Evolutionary conservation across 2,329 filamentous ascomycete species (phyloP).

Genomic region (Scedosporium dehoogii): DNA sequence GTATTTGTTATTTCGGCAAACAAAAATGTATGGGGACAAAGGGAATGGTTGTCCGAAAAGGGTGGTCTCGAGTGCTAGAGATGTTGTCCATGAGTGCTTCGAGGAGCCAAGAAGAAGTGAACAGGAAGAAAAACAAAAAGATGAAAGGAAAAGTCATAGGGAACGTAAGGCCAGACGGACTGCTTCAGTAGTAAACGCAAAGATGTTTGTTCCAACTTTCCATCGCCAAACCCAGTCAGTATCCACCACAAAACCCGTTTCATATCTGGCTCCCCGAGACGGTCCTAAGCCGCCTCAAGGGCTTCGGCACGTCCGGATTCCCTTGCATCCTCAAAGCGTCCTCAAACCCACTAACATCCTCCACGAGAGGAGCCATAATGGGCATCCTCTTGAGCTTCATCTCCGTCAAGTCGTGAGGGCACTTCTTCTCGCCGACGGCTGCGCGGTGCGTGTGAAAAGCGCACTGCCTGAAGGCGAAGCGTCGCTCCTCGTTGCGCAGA

Average conservation of each 20-base stretch:
- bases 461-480: constrained; percentile 51
- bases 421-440: constrained; percentile 41
- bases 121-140: constrained; percentile 1
- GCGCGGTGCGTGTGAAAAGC: constrained; percentile 50
- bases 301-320: not conserved
- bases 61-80: not conserved
- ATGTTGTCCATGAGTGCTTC: not conserved
- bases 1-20: not conserved
- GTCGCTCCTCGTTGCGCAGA: constrained; percentile 44
- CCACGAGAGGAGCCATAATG: not conserved
- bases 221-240: not conserved
- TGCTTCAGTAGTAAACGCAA: not conserved
- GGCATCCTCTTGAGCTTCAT: constrained; percentile 4
- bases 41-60: not conserved
- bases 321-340: not conserved
- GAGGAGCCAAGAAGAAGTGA: not conserved
- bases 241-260: not conserved
- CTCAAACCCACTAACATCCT: not conserved
- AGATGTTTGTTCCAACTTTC: not conserved
- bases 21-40: not conserved
- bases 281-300: not conserved
- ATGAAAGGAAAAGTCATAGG: not conserved
- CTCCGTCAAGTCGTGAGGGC: constrained; percentile 30
- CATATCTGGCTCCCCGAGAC: not conserved
- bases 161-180: not conserved